Base-by-base conservation (phyloP, 768 basidiomycete genomes). In the Aureoboletus auriporus region DNA sequence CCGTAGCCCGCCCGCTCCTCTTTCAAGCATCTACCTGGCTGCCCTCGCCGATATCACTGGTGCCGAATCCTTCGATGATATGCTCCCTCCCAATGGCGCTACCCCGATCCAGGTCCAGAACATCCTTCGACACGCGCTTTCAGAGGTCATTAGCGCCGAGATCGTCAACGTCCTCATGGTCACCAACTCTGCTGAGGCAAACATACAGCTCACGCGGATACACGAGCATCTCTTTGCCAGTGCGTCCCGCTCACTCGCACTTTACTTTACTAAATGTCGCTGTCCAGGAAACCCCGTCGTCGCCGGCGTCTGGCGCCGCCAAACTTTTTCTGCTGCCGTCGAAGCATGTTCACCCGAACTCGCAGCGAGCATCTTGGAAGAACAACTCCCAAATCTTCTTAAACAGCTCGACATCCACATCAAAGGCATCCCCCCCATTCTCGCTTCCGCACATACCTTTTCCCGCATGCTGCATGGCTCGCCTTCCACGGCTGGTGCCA, bases 151-250 rank as follows among this genome's bases (percentile, higher is more conserved):
- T 62, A 82, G 83, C 16, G 79, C 87, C 54, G 89, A 88, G 37
- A 75, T 92, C 68, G 75, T 93, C 61, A 93, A 93, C 62, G 86
- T 86, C 56, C 76, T 93, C 47, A 82, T 92, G 58, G 85, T 92
- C 50, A 93, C 91, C 39, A 90, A 89, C 61, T 89, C 87, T 8
- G 76, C 75, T 39, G 91, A 93, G 45, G 84, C 91, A 26, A 93
- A 93, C 59, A 65, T 85, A 51, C 89, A 93, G 63, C 72, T 93
- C 41, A 85, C 89, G 20, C 78, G 88, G 5, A 89, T 93, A 47
- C 91, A 93, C 64, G 91, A 93, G 63, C 86, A 92, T 56, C 78
- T 93, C 44, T 93, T 93, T 57, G 75, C 83, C 23, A 80, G 91
- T 90, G 60, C 63, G 89, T 73, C n/a, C n/a, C 51, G 33, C 36